Base-by-base conservation (phyloP, 441 rosid genomes). In the Adansonia gregorii region DNA sequence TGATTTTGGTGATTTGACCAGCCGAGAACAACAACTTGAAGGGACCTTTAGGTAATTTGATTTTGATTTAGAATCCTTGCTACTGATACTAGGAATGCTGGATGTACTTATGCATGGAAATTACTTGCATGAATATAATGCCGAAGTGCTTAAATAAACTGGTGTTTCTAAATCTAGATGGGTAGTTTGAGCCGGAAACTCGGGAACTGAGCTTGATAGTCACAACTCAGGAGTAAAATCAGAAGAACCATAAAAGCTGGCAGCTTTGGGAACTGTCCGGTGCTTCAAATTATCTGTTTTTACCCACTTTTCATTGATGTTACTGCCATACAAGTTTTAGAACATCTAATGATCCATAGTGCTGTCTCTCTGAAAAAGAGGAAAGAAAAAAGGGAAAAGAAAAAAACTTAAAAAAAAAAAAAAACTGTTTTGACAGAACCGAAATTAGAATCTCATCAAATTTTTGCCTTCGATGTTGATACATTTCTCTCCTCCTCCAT, bases 1-100 rank as follows among this genome's bases (percentile, higher is more conserved):
- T 41, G 98, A 97, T 67, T 97, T 97, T 78, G 99, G 99, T 83
- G 94, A 92, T 87, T 89, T 97, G 82, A 87, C 97, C 43, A 88
- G 94, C 89, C 91, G 54, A 86, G 92, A 89, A 76, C 99, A 97
- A 85, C 92, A 91, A 80, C 93, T 93, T 80, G 99, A 97, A 84
- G 99, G 99, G 85, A 92, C 90, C 58, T 97, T 97, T 88, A 93
- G 99, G 99, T 95, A 84, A 82, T 80, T 55, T 76, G 20, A 64
- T 52, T 72, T 76, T 45, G 14, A n/a, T 55, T 72, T 35, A 55
- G 48, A 35, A 55, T 72, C 64, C 64, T 54, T 55, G 31, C 15
- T 72, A 54, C 64, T 22, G 55, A 19, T 72, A 35, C 67, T 54
- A 72, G 73, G 17, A 52, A 76, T 76, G 58, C 45, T 68, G 39